Evolutionary conservation across 2,329 filamentous ascomycete species (phyloP).

Genomic region (Zymoseptoria brevis): DNA sequence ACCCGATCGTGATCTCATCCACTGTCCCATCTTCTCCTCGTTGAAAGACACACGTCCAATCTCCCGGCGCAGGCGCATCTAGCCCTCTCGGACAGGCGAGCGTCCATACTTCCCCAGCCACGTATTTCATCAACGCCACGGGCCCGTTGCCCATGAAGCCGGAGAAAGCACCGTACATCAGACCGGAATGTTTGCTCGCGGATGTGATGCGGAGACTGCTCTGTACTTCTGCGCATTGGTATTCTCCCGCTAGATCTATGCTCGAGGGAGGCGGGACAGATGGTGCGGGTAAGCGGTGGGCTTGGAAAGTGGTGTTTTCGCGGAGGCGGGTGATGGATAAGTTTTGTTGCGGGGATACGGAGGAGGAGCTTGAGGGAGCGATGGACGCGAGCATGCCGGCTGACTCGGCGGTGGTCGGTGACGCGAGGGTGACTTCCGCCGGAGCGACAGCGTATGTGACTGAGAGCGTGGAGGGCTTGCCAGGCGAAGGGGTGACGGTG

Average conservation of each 20-base stretch:
- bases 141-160: conserved; percentile 37
- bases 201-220: conserved; percentile 33
- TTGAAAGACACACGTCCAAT: conserved; percentile 37
- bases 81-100: conserved; percentile 34
- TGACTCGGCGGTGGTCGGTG: conserved; percentile 16
- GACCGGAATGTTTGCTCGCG: conserved; percentile 17
- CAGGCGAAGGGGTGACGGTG: conserved; percentile 13
- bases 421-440: conserved; percentile 5
- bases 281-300: conserved; percentile 2
- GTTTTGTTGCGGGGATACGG: not conserved
- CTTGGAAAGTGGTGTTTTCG: conserved; percentile 16
- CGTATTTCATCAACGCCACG: conserved; percentile 30
- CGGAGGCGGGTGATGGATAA: conserved; percentile 13
- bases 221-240: conserved; percentile 32
- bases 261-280: not conserved
- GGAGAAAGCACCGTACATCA: conserved; percentile 38
- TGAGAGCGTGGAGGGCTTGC: conserved; percentile 15
- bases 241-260: conserved; percentile 24
- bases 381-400: conserved; percentile 24
- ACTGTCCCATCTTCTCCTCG: conserved; percentile 18
- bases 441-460: conserved; percentile 5
- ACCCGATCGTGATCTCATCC: conserved; percentile 30
- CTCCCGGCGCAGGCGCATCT: conserved; percentile 36
- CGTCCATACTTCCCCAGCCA: conserved; percentile 35
- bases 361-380: conserved; percentile 19